Evolutionary conservation across 164 flowering plant genomes (phyloP).

Genomic region (Saururus chinensis): DNA sequence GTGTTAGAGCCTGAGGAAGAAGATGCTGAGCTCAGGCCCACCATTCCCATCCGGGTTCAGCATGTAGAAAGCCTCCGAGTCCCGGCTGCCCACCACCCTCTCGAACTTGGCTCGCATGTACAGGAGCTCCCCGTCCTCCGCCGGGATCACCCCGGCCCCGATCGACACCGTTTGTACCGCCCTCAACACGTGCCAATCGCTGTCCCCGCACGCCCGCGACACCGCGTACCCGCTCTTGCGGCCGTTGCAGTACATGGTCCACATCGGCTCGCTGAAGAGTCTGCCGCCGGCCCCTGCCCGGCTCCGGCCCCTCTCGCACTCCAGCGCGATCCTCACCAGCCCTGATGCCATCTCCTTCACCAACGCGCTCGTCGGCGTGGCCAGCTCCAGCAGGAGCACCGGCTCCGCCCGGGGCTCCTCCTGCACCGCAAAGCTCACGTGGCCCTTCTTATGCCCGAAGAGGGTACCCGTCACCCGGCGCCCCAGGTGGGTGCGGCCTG

Average conservation of each 20-base stretch:
- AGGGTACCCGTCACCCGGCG: conserved; percentile 78
- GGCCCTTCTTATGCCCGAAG: conserved; percentile 74
- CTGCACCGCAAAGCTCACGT: conserved; percentile 75
- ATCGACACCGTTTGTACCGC: conserved; percentile 62
- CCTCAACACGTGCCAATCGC: conserved; percentile 57
- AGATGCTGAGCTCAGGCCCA: conserved; percentile 61
- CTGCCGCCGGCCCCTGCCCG: conserved; percentile 11
- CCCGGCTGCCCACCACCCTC: conserved; percentile 54
- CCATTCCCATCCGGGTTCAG: conserved; percentile 60
- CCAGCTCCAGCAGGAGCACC: conserved; percentile 53
- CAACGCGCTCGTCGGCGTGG: conserved; percentile 50
- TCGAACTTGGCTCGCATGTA: conserved; percentile 74
- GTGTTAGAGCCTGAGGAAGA: conserved; percentile 38
- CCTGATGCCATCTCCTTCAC: conserved; percentile 91
- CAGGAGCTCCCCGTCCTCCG: conserved; percentile 62
- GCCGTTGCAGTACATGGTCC: conserved; percentile 93
- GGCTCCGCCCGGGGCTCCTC: conserved; percentile 59
- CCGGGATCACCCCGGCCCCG: conserved; percentile 94
- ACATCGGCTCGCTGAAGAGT: conserved; percentile 54
- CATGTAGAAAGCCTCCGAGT: conserved; percentile 66
- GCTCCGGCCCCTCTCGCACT: conserved; percentile 38
- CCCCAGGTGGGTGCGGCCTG: conserved; percentile 37
- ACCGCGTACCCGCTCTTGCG: conserved; percentile 62
- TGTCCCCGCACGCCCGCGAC: conserved; percentile 40
- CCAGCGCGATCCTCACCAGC: conserved; percentile 71